Conservation (phyloP, 164 flowering plant genomes). For the Houttuynia cordata region DNA sequence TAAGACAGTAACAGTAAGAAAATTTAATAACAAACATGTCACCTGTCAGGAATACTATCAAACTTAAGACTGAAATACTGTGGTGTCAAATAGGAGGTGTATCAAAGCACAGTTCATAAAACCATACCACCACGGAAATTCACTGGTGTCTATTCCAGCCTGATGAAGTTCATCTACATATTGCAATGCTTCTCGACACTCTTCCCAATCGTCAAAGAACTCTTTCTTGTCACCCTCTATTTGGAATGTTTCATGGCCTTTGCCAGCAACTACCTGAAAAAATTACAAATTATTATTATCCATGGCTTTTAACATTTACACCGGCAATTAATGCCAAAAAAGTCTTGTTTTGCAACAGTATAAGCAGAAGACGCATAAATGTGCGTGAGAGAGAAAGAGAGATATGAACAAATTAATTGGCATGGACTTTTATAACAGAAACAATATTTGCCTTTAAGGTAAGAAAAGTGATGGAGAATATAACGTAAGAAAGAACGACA, state of each 20-base stretch:
- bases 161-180: slow-evolving; percentile 95
- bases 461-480: too few species aligned
- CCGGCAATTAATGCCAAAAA: background rate
- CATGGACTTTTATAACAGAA: too few species aligned
- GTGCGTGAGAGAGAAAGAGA: too few species aligned
- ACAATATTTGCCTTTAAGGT: too few species aligned
- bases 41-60: too few species aligned
- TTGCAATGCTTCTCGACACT: slow-evolving; percentile 91
- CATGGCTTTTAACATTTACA: background rate
- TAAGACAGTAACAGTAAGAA: too few species aligned
- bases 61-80: background rate
- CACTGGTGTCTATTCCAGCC: slow-evolving; percentile 97
- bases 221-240: slow-evolving; percentile 80
- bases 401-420: too few species aligned
- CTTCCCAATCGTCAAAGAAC: slow-evolving; percentile 93
- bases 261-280: slow-evolving; percentile 86
- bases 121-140: slow-evolving; percentile 88
- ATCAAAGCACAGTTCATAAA: background rate
- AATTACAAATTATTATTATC: slow-evolving; percentile 1
- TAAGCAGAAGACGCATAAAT: too few species aligned
- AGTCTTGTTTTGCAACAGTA: too few species aligned
- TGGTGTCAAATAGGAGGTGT: background rate
- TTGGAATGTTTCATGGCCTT: slow-evolving; percentile 82
- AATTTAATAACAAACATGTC: too few species aligned
- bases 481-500: too few species aligned